Base-by-base conservation (phyloP, 371 early-diverging fungal genomes). In the Apophysomyces variabilis region DNA sequence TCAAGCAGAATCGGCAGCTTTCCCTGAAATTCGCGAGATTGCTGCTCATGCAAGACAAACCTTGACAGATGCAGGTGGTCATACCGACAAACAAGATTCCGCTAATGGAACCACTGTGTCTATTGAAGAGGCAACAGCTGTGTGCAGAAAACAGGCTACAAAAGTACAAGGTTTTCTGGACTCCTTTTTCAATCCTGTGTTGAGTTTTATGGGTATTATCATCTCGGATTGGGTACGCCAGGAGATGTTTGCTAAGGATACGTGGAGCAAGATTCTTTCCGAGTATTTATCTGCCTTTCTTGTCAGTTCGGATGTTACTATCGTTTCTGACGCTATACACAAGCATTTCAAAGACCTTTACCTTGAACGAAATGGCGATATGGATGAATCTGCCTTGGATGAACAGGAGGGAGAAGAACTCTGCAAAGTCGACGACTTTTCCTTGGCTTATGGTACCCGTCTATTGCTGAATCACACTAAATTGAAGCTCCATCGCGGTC, bases 391-490 rank as follows among this genome's bases (percentile, higher is more conserved):
- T 56, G 71, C 73, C 16, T 71, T 79, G 61, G 80, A 82, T 62
- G 70, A 82, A 9, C 78, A 79, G 58, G 88, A 88, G 45, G 89
- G 87, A 56, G 93, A 88, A 65, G 89, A 90, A 62, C 80, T 93
- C 38, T 91, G 92, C 77, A 83, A 85, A 73, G 87, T 89, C 64
- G 88, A 89, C 56, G 89, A 89, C 67, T 93, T 93, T 69, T 84
- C 85, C 37, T 79, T 93, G 37, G 93, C 92, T 12, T 93, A 93
- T 72, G 93, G 93, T 71, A 91, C 89, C n/a, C 90, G 90, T 84
- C 85, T 92, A 74, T 77, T 93, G 67, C 74, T 93, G 66, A 92
- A 90, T 73, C 86, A 90, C 68, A 90, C 92, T 62, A 87, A 88
- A 70, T 83, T 93, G 65, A 88, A 84, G 76, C 80, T 93, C 45